Evolutionary conservation across 495 filamentous ascomycete genomes (phyloP), one percentile per base, ranked within the genome.

Genomic region (Lophiotrema nucula): DNA sequence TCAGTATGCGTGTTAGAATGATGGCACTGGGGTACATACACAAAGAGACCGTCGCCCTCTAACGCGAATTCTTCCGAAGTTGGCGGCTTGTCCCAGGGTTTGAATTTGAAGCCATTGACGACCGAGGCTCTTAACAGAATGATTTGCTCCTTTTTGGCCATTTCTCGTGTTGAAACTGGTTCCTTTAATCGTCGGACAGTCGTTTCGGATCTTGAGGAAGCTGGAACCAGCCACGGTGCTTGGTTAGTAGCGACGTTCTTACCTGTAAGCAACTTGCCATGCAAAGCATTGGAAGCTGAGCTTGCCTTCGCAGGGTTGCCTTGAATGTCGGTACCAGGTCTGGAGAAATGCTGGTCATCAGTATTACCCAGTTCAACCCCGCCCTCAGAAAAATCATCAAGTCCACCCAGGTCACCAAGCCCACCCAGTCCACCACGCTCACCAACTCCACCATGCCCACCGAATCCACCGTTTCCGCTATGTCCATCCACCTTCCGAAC

Each of bases 71-170:
- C 78, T 3, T 72, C 64, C 0, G 74, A 38, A 6, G 67, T 66
- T 0, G 90, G 89, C 24, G 80, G 67, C 12, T 70, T 69, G 15
- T 79, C 75, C 93, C 93, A 98, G 3, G 88, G 90, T 8, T 85
- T 89, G 64, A 95, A 97, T 3, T 82, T 75, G 58, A 82, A 86
- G 6, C 87, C 87, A 67, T 95, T 87, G 10, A 98, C 72, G 48
- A 84, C 87, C 13, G 90, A 90, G 2, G 83, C 82, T 58, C 86
- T 83, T 10, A 90, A 75, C 5, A 97, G 71, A 26, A 97, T 84
- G 18, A 88, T 86, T 64, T 93, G 77, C 64, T 97, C 95, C 22
- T 80, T 77, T 3, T 78, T 87, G 6, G 88, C 79, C 47, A 88
- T 76, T 54, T 79, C 74, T 21, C 88, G 84, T 13, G 75, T 80